Conservation (phyloP, 2,329 filamentous ascomycete genomes). For the Aspergillus sp. region DNA sequence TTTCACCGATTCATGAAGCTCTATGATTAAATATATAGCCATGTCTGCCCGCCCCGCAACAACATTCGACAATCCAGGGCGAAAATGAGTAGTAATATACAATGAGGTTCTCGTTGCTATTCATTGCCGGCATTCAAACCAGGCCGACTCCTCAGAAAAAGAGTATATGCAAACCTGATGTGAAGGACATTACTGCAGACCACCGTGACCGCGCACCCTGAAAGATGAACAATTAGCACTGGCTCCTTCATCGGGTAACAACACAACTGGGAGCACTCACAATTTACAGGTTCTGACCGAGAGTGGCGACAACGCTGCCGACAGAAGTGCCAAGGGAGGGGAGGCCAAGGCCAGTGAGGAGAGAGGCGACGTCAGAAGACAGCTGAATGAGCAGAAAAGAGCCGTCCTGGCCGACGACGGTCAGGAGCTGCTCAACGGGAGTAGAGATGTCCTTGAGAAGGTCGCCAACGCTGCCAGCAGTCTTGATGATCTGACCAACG, state of each 20-base stretch:
- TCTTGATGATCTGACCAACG: constrained; percentile 30
- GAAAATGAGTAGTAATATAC: background rate
- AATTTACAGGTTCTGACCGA: constrained; percentile 30
- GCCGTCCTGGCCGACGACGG: constrained; percentile 23
- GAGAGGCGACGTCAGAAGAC: constrained; percentile 22
- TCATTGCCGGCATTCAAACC: constrained; percentile 1
- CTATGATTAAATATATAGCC: constrained; percentile 4
- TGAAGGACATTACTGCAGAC: background rate
- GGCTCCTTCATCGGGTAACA: background rate
- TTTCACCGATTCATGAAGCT: background rate
- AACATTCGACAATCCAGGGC: background rate
- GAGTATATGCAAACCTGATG: background rate
- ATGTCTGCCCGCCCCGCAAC: background rate
- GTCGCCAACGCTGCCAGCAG: constrained; percentile 29
- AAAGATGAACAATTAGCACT: background rate
- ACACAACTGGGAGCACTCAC: background rate
- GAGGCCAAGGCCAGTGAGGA: constrained; percentile 29
- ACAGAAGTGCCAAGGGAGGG: constrained; percentile 30
- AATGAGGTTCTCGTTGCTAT: constrained; percentile 3
- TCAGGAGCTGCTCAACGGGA: constrained; percentile 23
- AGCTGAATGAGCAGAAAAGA: constrained; percentile 27
- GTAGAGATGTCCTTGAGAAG: constrained; percentile 28
- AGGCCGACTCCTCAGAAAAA: background rate
- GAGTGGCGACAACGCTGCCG: constrained; percentile 29
- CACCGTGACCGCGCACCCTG: background rate